Percentiles rank a stretch among this genome's conserved stretches.
phyloP scores from a whole-genome alignment of 768 basidiomycete genomes.

The Psilocybe azurescens region DNA sequence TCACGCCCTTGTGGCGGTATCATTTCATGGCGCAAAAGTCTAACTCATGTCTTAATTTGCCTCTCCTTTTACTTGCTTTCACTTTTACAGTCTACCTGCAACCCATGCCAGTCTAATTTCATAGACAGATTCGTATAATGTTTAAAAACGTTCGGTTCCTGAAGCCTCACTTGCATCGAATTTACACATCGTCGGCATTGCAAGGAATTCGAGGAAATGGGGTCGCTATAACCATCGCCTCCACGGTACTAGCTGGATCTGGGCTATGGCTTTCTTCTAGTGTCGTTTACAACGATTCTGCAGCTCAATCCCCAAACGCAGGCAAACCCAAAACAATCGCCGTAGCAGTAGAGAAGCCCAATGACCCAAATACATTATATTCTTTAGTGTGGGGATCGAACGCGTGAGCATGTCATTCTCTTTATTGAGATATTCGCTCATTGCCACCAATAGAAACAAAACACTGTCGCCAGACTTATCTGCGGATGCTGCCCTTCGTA shows the following conservation, averaged over 20 bases:
- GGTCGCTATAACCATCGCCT: conserved; percentile 20
- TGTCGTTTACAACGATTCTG: conserved; percentile 37
- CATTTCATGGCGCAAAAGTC: background rate
- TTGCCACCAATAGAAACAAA: conserved; percentile 43
- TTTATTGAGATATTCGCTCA: conserved; percentile 2
- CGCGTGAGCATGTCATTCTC: conserved; percentile 45
- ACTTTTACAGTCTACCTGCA: background rate
- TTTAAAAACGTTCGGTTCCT: conserved; percentile 33
- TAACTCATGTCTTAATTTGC: background rate
- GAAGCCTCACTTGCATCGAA: conserved; percentile 26
- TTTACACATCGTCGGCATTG: conserved; percentile 19
- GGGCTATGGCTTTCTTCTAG: conserved; percentile 43
- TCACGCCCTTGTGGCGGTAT: background rate
- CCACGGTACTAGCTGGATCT: conserved; percentile 39
- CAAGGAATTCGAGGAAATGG: conserved; percentile 15
- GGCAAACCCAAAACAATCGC: conserved; percentile 15
- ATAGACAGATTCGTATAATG: conserved; percentile 24
- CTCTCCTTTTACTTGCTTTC: background rate
- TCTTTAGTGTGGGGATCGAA: conserved; percentile 81
- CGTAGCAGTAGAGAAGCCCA: conserved; percentile 18
- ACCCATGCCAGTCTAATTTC: background rate
- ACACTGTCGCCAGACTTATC: conserved; percentile 47
- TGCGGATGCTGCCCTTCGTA: conserved; percentile 46
- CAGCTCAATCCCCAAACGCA: conserved; percentile 1
- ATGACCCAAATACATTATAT: conserved; percentile 40